phyloP scores from a whole-genome alignment of 2,329 filamentous ascomycete genomes.

The Penicillium sp. region DNA sequence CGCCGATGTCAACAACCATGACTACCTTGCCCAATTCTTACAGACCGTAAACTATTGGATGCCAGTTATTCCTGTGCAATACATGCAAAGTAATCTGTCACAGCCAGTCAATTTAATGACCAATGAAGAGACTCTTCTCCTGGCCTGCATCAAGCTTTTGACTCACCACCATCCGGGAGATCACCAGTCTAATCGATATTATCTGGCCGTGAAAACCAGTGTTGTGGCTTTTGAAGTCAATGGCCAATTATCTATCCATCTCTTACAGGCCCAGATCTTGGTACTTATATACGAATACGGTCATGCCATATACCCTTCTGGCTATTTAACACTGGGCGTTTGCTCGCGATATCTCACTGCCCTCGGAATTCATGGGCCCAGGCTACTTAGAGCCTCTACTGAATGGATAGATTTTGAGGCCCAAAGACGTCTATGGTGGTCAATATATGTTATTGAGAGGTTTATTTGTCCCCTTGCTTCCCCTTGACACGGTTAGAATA shows the following conservation, averaged over 20 bases:
- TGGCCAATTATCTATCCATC: constrained; percentile 44
- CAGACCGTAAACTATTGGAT: constrained; percentile 7
- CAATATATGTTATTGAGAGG: constrained; percentile 49
- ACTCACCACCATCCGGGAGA: not conserved
- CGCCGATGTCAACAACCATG: not conserved
- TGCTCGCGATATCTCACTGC: constrained; percentile 49
- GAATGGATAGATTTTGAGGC: constrained; percentile 54
- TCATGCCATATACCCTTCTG: constrained; percentile 53
- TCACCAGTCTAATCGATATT: not conserved
- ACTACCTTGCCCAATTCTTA: constrained; percentile 4
- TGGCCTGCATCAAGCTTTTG: constrained; percentile 11
- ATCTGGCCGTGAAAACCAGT: constrained; percentile 8
- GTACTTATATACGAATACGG: constrained; percentile 52
- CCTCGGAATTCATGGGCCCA: constrained; percentile 41
- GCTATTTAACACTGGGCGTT: constrained; percentile 50
- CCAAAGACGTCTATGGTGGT: constrained; percentile 51
- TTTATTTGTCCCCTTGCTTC: constrained; percentile 14
- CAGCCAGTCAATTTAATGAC: not conserved
- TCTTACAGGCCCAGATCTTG: constrained; percentile 50
- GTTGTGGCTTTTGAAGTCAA: constrained; percentile 34
- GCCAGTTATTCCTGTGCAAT: constrained; percentile 7
- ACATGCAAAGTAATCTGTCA: not conserved
- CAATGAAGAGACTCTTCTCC: constrained; percentile 7
- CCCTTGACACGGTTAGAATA: too few species aligned
- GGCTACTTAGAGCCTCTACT: constrained; percentile 22